Evolutionary conservation across 2,329 filamentous ascomycete genomes (phyloP).

Genomic region (Escovopsis sp.): DNA sequence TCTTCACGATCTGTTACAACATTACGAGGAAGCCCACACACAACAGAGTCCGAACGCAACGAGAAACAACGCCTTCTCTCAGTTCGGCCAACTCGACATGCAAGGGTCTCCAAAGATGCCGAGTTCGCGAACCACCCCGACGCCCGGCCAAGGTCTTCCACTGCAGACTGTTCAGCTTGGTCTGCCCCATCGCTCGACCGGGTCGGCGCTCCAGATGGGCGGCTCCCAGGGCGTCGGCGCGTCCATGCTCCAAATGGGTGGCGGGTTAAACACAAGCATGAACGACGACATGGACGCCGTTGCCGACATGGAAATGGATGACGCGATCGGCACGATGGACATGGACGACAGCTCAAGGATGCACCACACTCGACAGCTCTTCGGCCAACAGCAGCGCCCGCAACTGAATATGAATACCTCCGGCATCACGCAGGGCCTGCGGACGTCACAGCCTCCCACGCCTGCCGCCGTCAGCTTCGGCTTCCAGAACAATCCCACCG

Average conservation of each 20-base stretch:
- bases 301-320: conserved; percentile 95
- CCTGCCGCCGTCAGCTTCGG: conserved; percentile 63
- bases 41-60: conserved; percentile 38
- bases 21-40: conserved; percentile 92
- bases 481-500: conserved; percentile 84
- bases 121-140: conserved; percentile 17
- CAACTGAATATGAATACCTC: conserved; percentile 72
- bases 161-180: conserved; percentile 18
- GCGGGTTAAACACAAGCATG: conserved; percentile 24
- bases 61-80: conserved; percentile 25
- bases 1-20: conserved; percentile 85
- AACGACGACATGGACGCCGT: conserved; percentile 64
- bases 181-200: conserved; percentile 16
- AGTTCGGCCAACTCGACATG: conserved; percentile 22
- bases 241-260: conserved; percentile 23
- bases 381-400: conserved; percentile 47
- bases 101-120: conserved; percentile 17
- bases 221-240: conserved; percentile 14
- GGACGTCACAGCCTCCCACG: conserved; percentile 74
- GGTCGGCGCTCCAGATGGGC: conserved; percentile 23
- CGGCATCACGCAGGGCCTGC: conserved; percentile 59
- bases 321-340: conserved; percentile 53
- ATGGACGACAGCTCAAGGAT: conserved; percentile 47
- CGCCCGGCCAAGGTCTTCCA: conserved; percentile 14
- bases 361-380: conserved; percentile 54